Evolutionary conservation across 306 rosid genomes (phyloP).

Genomic region (Heteromeles arbutifolia): DNA sequence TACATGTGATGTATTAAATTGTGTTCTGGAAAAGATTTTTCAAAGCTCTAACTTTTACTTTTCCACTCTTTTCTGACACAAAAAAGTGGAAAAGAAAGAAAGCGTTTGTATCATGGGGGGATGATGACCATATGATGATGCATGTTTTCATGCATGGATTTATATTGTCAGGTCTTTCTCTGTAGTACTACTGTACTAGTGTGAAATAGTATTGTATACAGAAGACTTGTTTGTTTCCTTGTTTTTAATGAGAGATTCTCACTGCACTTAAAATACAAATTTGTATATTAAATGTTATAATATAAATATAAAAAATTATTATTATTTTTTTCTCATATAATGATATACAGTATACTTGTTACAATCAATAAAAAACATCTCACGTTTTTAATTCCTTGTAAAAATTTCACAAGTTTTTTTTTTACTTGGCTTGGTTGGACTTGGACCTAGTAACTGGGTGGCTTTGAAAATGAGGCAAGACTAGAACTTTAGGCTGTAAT

Average conservation of each 20-base stretch:
- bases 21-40: no score
- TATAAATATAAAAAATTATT: no score
- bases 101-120: slow-evolving; percentile 25
- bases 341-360: no score
- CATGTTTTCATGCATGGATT: slow-evolving; percentile 30
- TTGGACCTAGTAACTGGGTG: not conserved
- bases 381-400: no score
- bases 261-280: no score
- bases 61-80: slow-evolving; percentile 22
- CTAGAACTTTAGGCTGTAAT: not conserved
- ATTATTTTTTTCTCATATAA: no score
- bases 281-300: accelerated
- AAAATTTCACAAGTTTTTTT: not conserved
- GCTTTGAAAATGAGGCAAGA: slow-evolving; percentile 3
- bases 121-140: slow-evolving; percentile 39
- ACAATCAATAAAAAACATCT: no score
- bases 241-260: not conserved
- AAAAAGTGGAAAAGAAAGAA: slow-evolving; percentile 28
- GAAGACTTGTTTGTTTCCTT: not conserved
- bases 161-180: not conserved
- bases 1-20: accelerated
- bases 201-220: not conserved
- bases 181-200: not conserved
- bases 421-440: not conserved
- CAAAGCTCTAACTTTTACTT: slow-evolving; percentile 13